Evolutionary conservation across 129 eudicot species (phyloP).

Genomic region (Saposhnikovia divaricata): DNA sequence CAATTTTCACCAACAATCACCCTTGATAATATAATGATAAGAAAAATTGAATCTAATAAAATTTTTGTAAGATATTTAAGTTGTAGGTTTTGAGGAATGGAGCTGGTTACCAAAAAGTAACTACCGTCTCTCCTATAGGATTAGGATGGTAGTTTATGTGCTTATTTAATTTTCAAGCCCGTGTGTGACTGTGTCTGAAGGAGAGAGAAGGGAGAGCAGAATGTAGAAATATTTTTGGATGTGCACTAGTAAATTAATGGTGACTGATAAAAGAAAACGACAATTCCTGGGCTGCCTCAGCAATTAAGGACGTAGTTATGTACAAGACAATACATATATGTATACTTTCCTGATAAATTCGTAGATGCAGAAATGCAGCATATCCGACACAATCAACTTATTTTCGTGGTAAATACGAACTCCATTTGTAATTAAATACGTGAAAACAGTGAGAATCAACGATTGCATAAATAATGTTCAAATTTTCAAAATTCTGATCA

Average conservation of each 20-base stretch:
- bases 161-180: not conserved
- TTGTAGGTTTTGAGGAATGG: not conserved
- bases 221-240: not conserved
- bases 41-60: too few species aligned
- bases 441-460: too few species aligned
- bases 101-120: not conserved
- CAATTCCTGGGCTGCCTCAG: not conserved
- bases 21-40: too few species aligned
- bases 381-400: not conserved
- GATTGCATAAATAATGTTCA: too few species aligned
- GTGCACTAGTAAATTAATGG: not conserved
- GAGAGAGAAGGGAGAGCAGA: not conserved
- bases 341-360: too few species aligned
- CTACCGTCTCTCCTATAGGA: not conserved
- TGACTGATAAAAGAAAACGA: constrained; percentile 4
- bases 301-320: not conserved
- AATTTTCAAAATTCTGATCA: too few species aligned
- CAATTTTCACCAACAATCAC: too few species aligned
- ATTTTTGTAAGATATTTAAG: too few species aligned
- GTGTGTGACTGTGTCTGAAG: not conserved
- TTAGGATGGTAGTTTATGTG: not conserved
- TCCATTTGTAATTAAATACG: too few species aligned
- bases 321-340: not conserved
- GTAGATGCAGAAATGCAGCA: not conserved
- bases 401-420: not conserved